phyloP scores from a whole-genome alignment of 495 filamentous ascomycete genomes.

The Rostrohypoxylon terebratum region DNA sequence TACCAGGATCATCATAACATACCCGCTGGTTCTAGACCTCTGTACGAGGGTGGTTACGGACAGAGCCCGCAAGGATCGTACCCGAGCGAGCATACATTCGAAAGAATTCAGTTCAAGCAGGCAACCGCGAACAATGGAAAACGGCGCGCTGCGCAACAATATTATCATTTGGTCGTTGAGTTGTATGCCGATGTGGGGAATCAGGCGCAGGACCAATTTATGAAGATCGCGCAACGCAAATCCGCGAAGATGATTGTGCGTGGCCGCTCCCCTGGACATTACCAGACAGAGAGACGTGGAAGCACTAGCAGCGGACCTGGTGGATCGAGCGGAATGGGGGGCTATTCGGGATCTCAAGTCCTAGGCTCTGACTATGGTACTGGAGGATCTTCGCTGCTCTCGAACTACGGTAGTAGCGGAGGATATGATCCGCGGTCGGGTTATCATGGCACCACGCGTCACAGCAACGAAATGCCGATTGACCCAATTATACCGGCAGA shows the following conservation, averaged over 20 bases:
- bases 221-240: slow-evolving; percentile 82
- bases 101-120: slow-evolving; percentile 95
- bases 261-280: slow-evolving; percentile 92
- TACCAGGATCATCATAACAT: slow-evolving; percentile 53
- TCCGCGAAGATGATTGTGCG: slow-evolving; percentile 93
- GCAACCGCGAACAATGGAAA: slow-evolving; percentile 98
- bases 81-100: slow-evolving; percentile 76
- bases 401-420: slow-evolving; percentile 41
- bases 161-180: slow-evolving; percentile 92
- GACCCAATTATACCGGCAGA: slow-evolving; percentile 60
- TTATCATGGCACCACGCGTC: slow-evolving; percentile 56
- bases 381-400: slow-evolving; percentile 50
- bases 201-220: slow-evolving; percentile 63
- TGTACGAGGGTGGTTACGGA: slow-evolving; percentile 56
- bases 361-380: slow-evolving; percentile 54
- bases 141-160: slow-evolving; percentile 89
- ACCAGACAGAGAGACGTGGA: slow-evolving; percentile 82
- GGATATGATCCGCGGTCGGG: slow-evolving; percentile 54
- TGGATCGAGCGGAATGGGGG: slow-evolving; percentile 62
- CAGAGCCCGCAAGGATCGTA: slow-evolving; percentile 55
- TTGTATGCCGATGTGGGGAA: slow-evolving; percentile 79
- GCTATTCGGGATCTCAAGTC: slow-evolving; percentile 54
- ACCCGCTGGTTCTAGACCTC: slow-evolving; percentile 50
- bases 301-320: slow-evolving; percentile 80
- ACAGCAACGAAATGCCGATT: slow-evolving; percentile 57